Base-by-base conservation (phyloP, 805 yeast genomes). In the Candida insectalens region DNA sequence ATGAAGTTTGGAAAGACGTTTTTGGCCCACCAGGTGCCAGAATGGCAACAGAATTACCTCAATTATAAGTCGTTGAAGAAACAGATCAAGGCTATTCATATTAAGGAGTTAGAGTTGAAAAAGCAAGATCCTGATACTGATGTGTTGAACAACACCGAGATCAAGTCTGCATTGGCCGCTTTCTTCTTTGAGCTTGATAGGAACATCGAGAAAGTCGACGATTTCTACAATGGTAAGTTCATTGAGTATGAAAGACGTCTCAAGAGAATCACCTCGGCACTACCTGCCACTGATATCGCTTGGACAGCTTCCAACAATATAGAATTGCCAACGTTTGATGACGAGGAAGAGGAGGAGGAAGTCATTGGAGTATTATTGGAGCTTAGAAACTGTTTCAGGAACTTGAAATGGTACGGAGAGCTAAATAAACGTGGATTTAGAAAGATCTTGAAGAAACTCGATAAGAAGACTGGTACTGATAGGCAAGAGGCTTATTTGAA, bases 341-440 rank as follows among this genome's bases (percentile, higher is more conserved):
- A 69, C 33, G 60, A 55, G 9, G 73, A 69, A 36, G 85, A 79
- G 37, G 64, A 65, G 2, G 79, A 74, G 32, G 88, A 81, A 44
- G 60, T 80, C 23, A 57, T 74, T 20, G 74, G 72, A 16, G 77
- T 85, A 14, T 59, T 88, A 25, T 62, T 85, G 16, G 96, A 87
- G 53, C 63, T 85, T 35, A 68, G 95, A 30, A 67, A 80, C 13
- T 74, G 75, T 38, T 73, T 82, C 40, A 67, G 96, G 37, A 87
- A 87, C 55, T 64, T 88, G 51, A 87, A 83, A 54, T 89, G 96
- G 95, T 88, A 73, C 54, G 94, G 94, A 17, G 96, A 89, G 50
- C 71, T 88, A 47, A 88, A 88, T 62, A 83, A 81, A 50, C 75
- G 94, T 40, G 97, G 95, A 0, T 83, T 87, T 46, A 71, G 77